Base-by-base conservation (phyloP, 352 stramenopile genomes). In the Phytophthora europaea region DNA sequence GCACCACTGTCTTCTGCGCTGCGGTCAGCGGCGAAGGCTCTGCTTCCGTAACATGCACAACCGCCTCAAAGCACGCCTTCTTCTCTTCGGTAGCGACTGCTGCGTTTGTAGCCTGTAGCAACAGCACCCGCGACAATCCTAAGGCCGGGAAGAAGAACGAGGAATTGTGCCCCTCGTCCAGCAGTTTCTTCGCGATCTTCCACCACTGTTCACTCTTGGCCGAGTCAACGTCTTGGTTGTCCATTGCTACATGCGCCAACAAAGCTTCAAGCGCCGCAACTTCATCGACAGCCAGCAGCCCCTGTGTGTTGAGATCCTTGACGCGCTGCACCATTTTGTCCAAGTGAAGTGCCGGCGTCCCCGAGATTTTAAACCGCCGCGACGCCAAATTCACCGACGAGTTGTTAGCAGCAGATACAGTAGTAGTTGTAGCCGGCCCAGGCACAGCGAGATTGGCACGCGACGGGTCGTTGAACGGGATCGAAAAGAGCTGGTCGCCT, bases 381-480 rank as follows among this genome's bases (percentile, higher is more conserved):
- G 82, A 89, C 22, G 77, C 47, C n/a, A 83, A 47, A 50, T 65
- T 43, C 31, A 60, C 48, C 23, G 62, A 62, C 12, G 13, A 16
- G 56, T 10, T 73, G 6, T 12, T 59, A 28, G 50, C 10, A 4
- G 12, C 10, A 43, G 64, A 2, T 31, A 57, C 26, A 22, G 51
- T 15, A 28, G 52, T 28, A 12, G 57, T 3, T 4, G 48, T 40
- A 4, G 26, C 8, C 10, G 28, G 57, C 56, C 36, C 47, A 26
- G 80, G 31, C 15, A 67, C 61, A 22, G 61, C 31, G 8, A 74
- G 13, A 26, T 53, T 73, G 0, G 75, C 73, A 34, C 78, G 81
- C 6, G 83, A 80, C 13, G 83, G 66, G 62, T 94, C 84, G 47
- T 92, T 94, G 72, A 94, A 94, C 7, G 86, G 86, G 54, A 90